A percentile compares a stretch with the other conserved stretches of the same genome.
Conservation (phyloP, 306 rosid species). For the Medicago arabica region DNA sequence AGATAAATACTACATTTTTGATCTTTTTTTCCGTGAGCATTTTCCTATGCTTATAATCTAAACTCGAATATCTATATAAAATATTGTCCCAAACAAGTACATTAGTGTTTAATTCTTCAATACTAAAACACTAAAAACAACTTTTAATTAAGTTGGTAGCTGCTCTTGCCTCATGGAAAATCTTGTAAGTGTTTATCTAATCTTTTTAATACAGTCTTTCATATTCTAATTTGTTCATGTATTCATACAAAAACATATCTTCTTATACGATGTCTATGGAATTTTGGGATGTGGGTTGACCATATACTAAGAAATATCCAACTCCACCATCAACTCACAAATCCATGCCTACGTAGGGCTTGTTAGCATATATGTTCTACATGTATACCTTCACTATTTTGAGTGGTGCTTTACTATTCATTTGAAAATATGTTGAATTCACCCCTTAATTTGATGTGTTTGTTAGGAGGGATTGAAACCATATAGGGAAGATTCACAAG, state of each 20-base stretch:
- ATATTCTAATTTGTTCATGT: background rate
- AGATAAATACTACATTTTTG: too few relatives aligned
- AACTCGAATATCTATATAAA: too few relatives aligned
- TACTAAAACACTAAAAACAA: background rate
- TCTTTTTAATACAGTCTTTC: background rate
- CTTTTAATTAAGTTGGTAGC: background rate
- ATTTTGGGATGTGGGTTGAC: background rate
- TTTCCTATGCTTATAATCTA: too few relatives aligned
- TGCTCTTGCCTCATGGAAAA: background rate
- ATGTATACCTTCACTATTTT: background rate
- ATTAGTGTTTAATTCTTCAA: background rate
- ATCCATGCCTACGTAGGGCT: too few relatives aligned
- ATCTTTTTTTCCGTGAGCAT: too few relatives aligned
- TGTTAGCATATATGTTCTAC: background rate
- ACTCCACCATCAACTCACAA: too few relatives aligned
- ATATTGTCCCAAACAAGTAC: too few relatives aligned
- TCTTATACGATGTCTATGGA: too few relatives aligned
- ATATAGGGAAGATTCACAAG: background rate
- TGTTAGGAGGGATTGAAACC: background rate
- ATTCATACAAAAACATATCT: background rate
- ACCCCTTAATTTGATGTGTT: background rate
- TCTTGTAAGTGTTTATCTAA: background rate
- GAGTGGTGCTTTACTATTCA: background rate
- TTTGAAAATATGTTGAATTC: background rate
- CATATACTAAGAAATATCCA: too few relatives aligned